These are phyloP conservation scores for Aegilops tauschii DNA, from an alignment of 176 grass and related monocot genomes.

Conservation along the genomic window DNA sequence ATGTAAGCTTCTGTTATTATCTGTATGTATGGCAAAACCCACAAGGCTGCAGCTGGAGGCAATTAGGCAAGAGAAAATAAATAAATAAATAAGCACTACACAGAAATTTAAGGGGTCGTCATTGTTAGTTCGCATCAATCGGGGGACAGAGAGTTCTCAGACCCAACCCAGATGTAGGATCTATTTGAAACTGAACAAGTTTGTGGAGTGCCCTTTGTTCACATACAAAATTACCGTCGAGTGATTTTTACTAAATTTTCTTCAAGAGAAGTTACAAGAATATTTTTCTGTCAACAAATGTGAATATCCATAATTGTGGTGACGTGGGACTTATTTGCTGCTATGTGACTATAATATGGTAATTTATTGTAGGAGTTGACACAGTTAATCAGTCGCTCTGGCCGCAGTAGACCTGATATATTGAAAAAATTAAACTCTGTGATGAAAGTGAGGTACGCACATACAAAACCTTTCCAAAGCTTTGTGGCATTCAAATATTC, in stretches of 20 bases:
- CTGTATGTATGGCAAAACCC: background rate
- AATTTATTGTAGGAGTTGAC: slow-evolving; percentile 45
- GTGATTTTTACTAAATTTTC: slow-evolving; percentile 1
- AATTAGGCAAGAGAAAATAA: background rate
- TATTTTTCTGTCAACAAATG: slow-evolving; percentile 8
- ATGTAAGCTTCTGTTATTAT: background rate
- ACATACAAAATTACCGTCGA: background rate
- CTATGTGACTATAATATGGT: slow-evolving; percentile 25
- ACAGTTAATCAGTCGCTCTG: slow-evolving; percentile 36
- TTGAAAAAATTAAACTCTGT: slow-evolving; percentile 62
- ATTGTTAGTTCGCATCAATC: background rate
- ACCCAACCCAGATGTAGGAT: background rate
- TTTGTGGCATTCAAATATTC: slow-evolving; percentile 5
- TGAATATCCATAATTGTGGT: background rate
- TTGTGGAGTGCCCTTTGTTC: background rate
- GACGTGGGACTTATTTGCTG: slow-evolving; percentile 4
- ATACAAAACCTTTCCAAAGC: slow-evolving; percentile 5
- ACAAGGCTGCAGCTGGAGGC: background rate
- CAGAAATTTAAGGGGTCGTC: background rate
- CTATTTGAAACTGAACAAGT: slow-evolving; percentile 3
- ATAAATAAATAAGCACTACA: background rate
- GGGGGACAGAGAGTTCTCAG: background rate
- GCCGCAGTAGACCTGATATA: slow-evolving; percentile 34
- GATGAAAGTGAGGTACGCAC: slow-evolving; percentile 67
- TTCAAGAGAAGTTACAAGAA: background rate